Conservation (phyloP, 371 early-diverging fungal genomes). For the Apophysomyces variabilis region DNA sequence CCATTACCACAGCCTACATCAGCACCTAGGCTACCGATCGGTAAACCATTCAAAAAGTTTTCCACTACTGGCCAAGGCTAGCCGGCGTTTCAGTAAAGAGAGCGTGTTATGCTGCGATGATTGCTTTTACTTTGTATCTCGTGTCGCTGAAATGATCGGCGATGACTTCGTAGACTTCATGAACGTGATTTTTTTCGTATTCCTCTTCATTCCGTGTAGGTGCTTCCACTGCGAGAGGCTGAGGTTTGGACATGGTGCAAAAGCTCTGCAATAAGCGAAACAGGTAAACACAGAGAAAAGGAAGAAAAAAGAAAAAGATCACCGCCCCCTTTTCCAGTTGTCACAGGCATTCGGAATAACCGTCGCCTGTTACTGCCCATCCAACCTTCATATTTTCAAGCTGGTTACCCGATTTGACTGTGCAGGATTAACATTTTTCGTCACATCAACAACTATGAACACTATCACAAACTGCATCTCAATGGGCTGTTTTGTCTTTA, state of each 20-base stretch:
- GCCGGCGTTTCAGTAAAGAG: neutral
- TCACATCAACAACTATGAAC: too few species aligned
- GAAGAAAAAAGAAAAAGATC: neutral
- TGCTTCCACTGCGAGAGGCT: conserved; percentile 58
- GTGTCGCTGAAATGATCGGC: conserved; percentile 94
- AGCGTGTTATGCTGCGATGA: neutral
- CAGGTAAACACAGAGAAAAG: conserved; percentile 6
- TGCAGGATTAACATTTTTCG: too few species aligned
- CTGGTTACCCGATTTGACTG: too few species aligned
- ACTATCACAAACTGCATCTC: too few species aligned
- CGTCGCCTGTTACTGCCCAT: too few species aligned
- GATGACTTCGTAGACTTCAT: conserved; percentile 91
- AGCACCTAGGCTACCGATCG: conserved; percentile 79
- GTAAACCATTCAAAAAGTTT: conserved; percentile 67
- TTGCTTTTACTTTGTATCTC: conserved; percentile 80
- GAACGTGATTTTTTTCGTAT: conserved; percentile 84
- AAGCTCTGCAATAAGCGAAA: too few species aligned
- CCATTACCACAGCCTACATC: conserved; percentile 99
- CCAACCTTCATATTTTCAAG: too few species aligned
- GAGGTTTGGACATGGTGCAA: conserved; percentile 39
- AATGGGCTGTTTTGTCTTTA: too few species aligned
- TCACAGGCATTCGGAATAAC: too few species aligned
- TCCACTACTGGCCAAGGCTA: conserved; percentile 98
- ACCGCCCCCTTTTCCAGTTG: too few species aligned
- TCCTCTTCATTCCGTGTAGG: conserved; percentile 50